These are phyloP conservation scores for Ophiostoma ulmi DNA, from an alignment of 2,329 filamentous ascomycete genomes.

Conservation along the genomic window DNA sequence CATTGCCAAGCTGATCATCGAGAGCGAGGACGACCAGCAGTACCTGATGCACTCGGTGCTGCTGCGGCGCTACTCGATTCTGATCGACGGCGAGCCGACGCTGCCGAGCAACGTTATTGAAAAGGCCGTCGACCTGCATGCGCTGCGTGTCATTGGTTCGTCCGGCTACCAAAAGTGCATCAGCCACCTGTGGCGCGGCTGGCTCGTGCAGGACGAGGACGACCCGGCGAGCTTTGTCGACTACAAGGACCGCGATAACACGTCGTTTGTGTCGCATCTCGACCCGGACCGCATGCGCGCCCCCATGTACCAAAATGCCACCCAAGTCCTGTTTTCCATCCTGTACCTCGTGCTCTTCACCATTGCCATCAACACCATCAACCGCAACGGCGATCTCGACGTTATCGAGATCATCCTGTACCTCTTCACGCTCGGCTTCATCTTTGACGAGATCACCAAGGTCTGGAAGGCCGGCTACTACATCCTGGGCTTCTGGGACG, in stretches of 20 bases:
- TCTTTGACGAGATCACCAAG: slow-evolving; percentile 82
- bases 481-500: slow-evolving; percentile 95
- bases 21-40: slow-evolving; percentile 70
- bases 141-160: slow-evolving; percentile 79
- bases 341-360: slow-evolving; percentile 84
- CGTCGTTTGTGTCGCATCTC: slow-evolving; percentile 72
- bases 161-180: slow-evolving; percentile 97
- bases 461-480: slow-evolving; percentile 89
- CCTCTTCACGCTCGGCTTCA: slow-evolving; percentile 83
- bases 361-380: slow-evolving; percentile 88
- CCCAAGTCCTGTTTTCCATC: slow-evolving; percentile 79
- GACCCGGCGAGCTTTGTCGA: slow-evolving; percentile 86
- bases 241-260: slow-evolving; percentile 76
- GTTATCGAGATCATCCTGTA: slow-evolving; percentile 79
- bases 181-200: slow-evolving; percentile 85
- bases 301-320: slow-evolving; percentile 84
- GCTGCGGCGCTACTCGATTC: slow-evolving; percentile 80
- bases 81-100: slow-evolving; percentile 66
- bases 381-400: slow-evolving; percentile 77
- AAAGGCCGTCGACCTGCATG: slow-evolving; percentile 87
- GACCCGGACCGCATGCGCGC: slow-evolving; percentile 93
- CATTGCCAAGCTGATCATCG: slow-evolving; percentile 83
- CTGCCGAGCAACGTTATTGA: slow-evolving; percentile 83
- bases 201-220: slow-evolving; percentile 92
- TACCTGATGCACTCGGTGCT: slow-evolving; percentile 78